A percentile compares a stretch with the other conserved stretches of the same genome.
These are phyloP conservation scores for Flueggea neowawraea DNA, from an alignment of 441 rosid genomes.

Conservation along the genomic window DNA sequence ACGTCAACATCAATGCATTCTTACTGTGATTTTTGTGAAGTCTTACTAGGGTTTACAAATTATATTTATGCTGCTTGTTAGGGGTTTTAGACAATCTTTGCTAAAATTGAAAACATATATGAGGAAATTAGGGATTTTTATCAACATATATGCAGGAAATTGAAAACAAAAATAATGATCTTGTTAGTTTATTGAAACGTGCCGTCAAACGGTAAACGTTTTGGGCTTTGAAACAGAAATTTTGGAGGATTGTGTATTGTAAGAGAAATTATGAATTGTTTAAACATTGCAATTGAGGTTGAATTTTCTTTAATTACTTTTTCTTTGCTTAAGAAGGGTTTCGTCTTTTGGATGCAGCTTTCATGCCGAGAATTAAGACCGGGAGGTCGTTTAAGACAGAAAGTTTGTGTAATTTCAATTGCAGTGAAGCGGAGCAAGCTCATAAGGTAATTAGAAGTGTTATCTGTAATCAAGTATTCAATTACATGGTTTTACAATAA, in stretches of 20 bases:
- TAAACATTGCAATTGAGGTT: background rate
- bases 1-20: conserved; percentile 20
- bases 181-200: no score
- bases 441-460: conserved; percentile 37
- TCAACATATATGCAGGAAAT: no score
- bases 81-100: no score
- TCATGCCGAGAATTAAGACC: conserved; percentile 78
- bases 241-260: no score
- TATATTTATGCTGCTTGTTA: no score
- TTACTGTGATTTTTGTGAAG: background rate
- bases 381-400: conserved; percentile 71
- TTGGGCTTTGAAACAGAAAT: no score
- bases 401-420: conserved; percentile 76
- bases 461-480: background rate
- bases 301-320: background rate
- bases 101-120: no score
- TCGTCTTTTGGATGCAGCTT: conserved; percentile 48
- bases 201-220: no score
- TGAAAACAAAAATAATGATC: background rate
- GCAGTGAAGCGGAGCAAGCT: conserved; percentile 56
- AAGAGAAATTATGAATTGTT: no score
- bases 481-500: no score
- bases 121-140: no score
- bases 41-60: background rate
- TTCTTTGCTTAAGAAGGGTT: background rate